Evolutionary conservation across 2,329 filamentous ascomycete species (phyloP).

Genomic region (Epichloe gansuensis): DNA sequence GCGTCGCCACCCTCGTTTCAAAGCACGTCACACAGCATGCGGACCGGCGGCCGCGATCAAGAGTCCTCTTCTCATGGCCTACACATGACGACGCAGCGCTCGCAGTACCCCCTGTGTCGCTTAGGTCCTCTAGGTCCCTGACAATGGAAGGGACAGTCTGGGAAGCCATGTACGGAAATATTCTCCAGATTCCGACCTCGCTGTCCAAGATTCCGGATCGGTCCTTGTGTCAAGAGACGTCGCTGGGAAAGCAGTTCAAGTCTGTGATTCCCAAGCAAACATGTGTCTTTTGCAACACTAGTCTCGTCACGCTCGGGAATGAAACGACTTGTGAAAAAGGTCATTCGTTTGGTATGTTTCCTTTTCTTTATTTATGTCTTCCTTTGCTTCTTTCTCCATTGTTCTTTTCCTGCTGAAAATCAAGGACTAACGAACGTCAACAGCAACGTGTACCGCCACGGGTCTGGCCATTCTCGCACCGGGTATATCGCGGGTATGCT

Average conservation of each 20-base stretch:
- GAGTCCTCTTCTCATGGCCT: conserved; percentile 26
- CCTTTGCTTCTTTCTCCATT: background rate
- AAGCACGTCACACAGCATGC: conserved; percentile 36
- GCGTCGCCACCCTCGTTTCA: conserved; percentile 38
- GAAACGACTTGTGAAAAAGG: conserved; percentile 27
- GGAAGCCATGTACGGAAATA: conserved; percentile 48
- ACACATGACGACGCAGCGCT: conserved; percentile 5
- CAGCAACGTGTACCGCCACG: conserved; percentile 41
- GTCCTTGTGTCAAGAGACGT: conserved; percentile 9
- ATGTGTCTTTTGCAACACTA: conserved; percentile 36
- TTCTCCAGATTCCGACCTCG: conserved; percentile 31
- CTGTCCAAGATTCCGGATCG: conserved; percentile 12
- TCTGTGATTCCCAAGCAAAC: conserved; percentile 22
- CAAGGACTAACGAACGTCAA: background rate
- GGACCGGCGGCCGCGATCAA: conserved; percentile 28
- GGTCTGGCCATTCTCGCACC: conserved; percentile 43
- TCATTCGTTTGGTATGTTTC: conserved; percentile 27
- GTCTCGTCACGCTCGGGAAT: conserved; percentile 20
- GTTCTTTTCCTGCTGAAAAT: background rate
- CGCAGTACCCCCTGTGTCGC: background rate
- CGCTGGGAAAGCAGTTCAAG: conserved; percentile 27
- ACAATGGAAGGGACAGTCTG: conserved; percentile 45
- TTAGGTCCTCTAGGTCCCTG: conserved; percentile 19
- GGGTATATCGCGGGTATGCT: conserved; percentile 40
- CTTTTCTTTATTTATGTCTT: background rate